Base-by-base conservation (phyloP, 768 basidiomycete genomes). In the Galerina marginata region DNA sequence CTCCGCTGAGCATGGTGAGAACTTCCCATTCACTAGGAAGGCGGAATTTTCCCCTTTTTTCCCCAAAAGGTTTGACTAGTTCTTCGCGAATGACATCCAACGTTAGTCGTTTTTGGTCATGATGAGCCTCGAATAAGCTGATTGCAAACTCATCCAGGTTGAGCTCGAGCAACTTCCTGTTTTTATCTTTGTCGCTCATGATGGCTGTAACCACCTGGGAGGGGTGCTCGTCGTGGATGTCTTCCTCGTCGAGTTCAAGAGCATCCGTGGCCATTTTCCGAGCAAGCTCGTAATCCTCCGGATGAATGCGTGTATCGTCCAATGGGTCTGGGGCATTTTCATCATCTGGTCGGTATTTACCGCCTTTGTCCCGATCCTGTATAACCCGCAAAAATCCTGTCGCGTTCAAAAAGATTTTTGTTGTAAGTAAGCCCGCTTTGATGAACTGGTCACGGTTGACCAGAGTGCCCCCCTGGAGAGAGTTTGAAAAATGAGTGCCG, bases 261-360 rank as follows among this genome's bases (percentile, higher is more conserved):
- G 96, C 95, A 74, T 98, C 95, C 16, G 93, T 92, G 39, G 96
- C 96, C 95, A 99, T 97, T 80, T 99, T 98, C 38, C 94, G 89
- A 3, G 97, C 96, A 40, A 99, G 83, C 65, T 98, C 96, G 70
- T 99, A 99, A 75, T 99, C 97, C 72, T 96, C 93, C 6, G 94
- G 94, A 70, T 99, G 97, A 54, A 99, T 93, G 16, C 97, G 92
- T 39, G 96, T 99, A 69, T 89, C 88, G 70, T 99, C 97, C 54
- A 99, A 81, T 4, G 96, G 93, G 73, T 99, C 97, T 9, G 89
- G 84, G 38, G 85, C 86, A 56, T 86, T 82, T 46, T 92, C 90
- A 40, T 86, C 83, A 56, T 86, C 83, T 47, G 87, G 86, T 36
- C 89, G 86, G 60, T 83, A 82, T 74, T 92, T 92, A 36, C 79